These are phyloP conservation scores for Pestalotiopsis sp. DNA, from an alignment of 2,329 filamentous ascomycete genomes.

Conservation along the genomic window DNA sequence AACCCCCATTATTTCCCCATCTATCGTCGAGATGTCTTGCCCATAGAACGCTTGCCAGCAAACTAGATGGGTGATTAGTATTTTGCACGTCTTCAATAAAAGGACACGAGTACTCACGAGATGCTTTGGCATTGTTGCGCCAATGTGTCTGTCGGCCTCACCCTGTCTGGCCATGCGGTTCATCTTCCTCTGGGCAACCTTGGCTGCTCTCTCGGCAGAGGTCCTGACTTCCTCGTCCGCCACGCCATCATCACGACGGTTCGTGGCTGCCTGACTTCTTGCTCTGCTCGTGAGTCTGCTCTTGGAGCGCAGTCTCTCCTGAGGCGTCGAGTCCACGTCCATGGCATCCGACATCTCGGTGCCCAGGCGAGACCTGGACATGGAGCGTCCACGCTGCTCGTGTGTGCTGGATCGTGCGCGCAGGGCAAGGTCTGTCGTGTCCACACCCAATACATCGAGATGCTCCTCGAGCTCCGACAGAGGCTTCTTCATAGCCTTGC, in stretches of 20 bases:
- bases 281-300: slow-evolving; percentile 54
- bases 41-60: slow-evolving; percentile 16
- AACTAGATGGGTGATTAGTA: slow-evolving; percentile 14
- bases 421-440: slow-evolving; percentile 73
- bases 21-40: slow-evolving; percentile 17
- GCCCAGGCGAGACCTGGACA: slow-evolving; percentile 63
- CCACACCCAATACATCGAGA: slow-evolving; percentile 83
- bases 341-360: slow-evolving; percentile 72
- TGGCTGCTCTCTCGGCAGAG: slow-evolving; percentile 85
- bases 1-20: neutral
- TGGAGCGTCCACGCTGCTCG: slow-evolving; percentile 70
- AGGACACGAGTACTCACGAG: slow-evolving; percentile 66
- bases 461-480: slow-evolving; percentile 86
- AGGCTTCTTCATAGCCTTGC: slow-evolving; percentile 78
- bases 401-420: slow-evolving; percentile 70
- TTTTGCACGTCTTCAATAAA: neutral
- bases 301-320: slow-evolving; percentile 70
- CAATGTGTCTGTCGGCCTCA: slow-evolving; percentile 91
- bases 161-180: slow-evolving; percentile 97
- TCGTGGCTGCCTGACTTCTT: slow-evolving; percentile 61
- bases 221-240: slow-evolving; percentile 65
- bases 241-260: slow-evolving; percentile 79
- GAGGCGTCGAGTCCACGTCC: slow-evolving; percentile 67
- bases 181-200: slow-evolving; percentile 96
- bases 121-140: slow-evolving; percentile 83